Evolutionary conservation across 208 protist genomes (phyloP).

Genomic region (Leishmania amazonensis): DNA sequence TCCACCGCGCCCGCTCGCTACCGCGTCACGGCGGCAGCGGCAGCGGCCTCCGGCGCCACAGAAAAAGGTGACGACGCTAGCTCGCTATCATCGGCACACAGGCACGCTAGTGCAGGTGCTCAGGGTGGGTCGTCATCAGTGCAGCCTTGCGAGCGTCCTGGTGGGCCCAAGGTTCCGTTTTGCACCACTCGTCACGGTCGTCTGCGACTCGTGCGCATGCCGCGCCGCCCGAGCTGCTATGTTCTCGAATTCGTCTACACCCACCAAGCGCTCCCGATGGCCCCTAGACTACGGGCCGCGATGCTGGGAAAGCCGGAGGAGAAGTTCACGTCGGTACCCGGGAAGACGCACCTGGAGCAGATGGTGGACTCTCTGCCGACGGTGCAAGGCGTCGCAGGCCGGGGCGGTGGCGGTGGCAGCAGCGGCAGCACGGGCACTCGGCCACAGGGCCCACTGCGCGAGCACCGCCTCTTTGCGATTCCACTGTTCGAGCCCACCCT

Average conservation of each 20-base stretch:
- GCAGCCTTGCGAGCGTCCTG: slow-evolving; percentile 5
- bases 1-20: slow-evolving; percentile 18
- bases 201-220: slow-evolving; percentile 46
- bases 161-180: slow-evolving; percentile 1
- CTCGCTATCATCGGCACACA: not conserved
- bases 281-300: slow-evolving; percentile 37
- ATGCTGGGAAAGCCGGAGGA: slow-evolving; percentile 30
- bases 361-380: slow-evolving; percentile 56
- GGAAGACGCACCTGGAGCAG: slow-evolving; percentile 36
- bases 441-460: slow-evolving; percentile 27
- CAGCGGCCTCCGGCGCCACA: not conserved
- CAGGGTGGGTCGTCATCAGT: not conserved
- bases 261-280: slow-evolving; percentile 46
- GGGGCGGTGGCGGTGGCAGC: slow-evolving; percentile 25
- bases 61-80: not conserved
- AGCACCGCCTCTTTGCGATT: slow-evolving; percentile 76
- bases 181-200: slow-evolving; percentile 39
- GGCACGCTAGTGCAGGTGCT: not conserved
- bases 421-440: slow-evolving; percentile 4
- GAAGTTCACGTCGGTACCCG: slow-evolving; percentile 6
- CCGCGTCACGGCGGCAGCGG: not conserved
- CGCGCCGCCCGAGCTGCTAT: slow-evolving; percentile 41
- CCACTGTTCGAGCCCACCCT: slow-evolving; percentile 70
- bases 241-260: slow-evolving; percentile 75
- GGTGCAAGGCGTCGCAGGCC: slow-evolving; percentile 27